phyloP scores from a whole-genome alignment of 2,329 filamentous ascomycete species.

The Stachybotrys elegans region DNA sequence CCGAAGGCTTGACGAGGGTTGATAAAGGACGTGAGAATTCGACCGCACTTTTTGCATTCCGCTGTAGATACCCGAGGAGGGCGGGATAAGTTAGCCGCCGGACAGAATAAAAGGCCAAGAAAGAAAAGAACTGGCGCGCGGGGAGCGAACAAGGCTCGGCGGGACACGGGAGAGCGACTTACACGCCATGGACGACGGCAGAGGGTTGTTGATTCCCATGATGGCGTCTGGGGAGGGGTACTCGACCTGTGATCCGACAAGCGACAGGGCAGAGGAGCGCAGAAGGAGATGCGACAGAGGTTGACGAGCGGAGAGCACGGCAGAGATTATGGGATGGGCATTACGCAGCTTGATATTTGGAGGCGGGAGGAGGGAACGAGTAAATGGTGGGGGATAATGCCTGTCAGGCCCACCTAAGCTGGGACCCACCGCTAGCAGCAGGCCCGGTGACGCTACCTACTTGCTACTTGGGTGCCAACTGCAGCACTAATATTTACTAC shows the following conservation, averaged over 20 bases:
- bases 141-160: slow-evolving; percentile 3
- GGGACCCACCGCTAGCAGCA: no score
- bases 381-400: no score
- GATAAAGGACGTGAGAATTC: slow-evolving; percentile 91
- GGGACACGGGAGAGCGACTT: slow-evolving; percentile 32
- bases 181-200: slow-evolving; percentile 64
- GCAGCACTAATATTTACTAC: no score
- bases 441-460: no score
- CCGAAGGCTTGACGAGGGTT: slow-evolving; percentile 91
- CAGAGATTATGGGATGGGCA: background rate
- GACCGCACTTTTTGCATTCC: slow-evolving; percentile 95
- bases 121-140: slow-evolving; percentile 3
- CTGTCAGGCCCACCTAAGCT: no score
- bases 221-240: slow-evolving; percentile 14
- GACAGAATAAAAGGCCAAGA: no score
- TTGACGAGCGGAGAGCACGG: background rate
- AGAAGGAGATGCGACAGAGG: background rate
- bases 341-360: background rate
- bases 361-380: background rate
- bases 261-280: no score
- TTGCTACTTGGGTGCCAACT: no score
- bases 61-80: slow-evolving; percentile 45
- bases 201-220: slow-evolving; percentile 63
- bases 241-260: no score
- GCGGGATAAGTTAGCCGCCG: slow-evolving; percentile 10